Base-by-base conservation (phyloP, 495 filamentous ascomycete species). In the Penicillium mononematosum region DNA sequence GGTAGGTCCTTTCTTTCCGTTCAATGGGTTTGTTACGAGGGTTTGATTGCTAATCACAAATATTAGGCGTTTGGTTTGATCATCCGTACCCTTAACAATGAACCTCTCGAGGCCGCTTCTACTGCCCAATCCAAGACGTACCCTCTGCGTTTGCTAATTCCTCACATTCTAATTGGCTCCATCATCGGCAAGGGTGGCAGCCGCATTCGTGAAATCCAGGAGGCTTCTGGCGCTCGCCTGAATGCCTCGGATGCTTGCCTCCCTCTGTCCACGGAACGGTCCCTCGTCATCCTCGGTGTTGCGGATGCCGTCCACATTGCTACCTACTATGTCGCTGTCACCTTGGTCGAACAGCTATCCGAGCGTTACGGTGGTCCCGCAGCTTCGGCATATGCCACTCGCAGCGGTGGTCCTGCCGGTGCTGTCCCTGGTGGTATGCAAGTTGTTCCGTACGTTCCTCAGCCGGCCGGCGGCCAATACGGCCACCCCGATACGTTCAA, bases 271-370 rank as follows among this genome's bases (percentile, higher is more conserved):
- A 94, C 89, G 42, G 94, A 98, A 76, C 88, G 94, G 45, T 98
- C 95, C 16, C 85, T 98, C n/a, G 92, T 97, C 51, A 89, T 94
- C 45, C 87, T 92, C 68, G 90, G 90, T 65, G 90, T 94, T 43
- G 90, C 90, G 50, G 90, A 94, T 77, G 92, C 94, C 39, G 94
- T 98, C 46, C 94, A 98, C 73, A 98, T 98, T 69, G 94, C 94
- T 25, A 95, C 92, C 25, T 98, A 98, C 78, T 98, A 98, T 63
- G 92, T 98, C 54, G 93, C 91, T 14, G 94, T 91, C 70, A 98
- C 94, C 8, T 83, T 98, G 31, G 88, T 93, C 43, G 93, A 98
- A 75, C 94, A 98, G 71, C 83, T 98, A 47, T 96, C 91, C 4
- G 93, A 98, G 66, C 85, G 94, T 22, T 98, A 96, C 61, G 93